A percentile compares a stretch with the other conserved stretches of the same genome.
These are phyloP conservation scores for Diplodia sapinea DNA, from an alignment of 2,329 filamentous ascomycete species.

Conservation along the genomic window DNA sequence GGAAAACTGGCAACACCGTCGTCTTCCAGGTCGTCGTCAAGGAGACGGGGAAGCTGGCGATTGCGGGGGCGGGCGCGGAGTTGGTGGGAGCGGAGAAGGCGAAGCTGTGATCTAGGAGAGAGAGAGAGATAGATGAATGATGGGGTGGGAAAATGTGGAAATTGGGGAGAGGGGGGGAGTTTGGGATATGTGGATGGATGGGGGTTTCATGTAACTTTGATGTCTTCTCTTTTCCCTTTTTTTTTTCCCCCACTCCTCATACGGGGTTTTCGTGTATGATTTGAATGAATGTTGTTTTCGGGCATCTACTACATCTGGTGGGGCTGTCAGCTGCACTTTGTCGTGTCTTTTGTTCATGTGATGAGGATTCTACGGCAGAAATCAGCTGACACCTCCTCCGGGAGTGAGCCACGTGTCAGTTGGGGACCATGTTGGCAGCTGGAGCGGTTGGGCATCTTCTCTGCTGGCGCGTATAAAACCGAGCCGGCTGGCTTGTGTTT, in stretches of 20 bases:
- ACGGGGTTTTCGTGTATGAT: neutral
- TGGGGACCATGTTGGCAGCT: no score
- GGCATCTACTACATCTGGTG: neutral
- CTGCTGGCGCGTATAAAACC: no score
- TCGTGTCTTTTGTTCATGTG: neutral
- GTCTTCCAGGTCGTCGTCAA: slow-evolving; percentile 88
- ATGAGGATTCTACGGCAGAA: no score
- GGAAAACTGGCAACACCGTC: slow-evolving; percentile 66
- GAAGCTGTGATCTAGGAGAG: slow-evolving; percentile 40
- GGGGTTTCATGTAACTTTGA: neutral
- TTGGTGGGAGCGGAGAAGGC: slow-evolving; percentile 57
- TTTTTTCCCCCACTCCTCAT: neutral
- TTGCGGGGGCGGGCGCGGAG: slow-evolving; percentile 81
- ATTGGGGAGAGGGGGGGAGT: neutral
- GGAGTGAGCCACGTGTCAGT: no score
- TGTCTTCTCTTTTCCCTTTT: neutral
- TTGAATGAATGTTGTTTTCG: neutral
- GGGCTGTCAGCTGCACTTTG: neutral
- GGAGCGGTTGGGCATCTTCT: no score
- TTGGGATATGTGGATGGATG: neutral
- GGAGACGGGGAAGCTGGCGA: slow-evolving; percentile 90
- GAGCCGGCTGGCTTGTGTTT: no score
- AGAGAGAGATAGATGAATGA: neutral
- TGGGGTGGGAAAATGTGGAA: neutral
- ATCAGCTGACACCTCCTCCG: no score